Base-by-base conservation (phyloP, 192 early-diverging fungal genomes). In the Powellomyces hirtus region DNA sequence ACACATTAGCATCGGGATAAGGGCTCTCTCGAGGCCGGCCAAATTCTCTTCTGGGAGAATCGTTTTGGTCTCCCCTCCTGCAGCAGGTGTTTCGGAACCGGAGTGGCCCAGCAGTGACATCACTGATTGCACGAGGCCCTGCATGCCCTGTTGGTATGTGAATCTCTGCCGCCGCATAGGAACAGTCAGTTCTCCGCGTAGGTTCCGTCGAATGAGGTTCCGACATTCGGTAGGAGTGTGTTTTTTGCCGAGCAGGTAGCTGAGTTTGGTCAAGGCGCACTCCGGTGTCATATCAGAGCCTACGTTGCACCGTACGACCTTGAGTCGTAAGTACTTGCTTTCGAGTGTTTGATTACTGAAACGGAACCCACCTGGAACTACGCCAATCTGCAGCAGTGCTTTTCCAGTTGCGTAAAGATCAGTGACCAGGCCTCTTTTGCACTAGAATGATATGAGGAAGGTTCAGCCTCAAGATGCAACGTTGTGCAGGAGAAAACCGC, bases 261-360 rank as follows among this genome's bases (percentile, higher is more conserved):
- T 90, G 16, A 99, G 88, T 74, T 99, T 99, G 18, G 95, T 94
- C 6, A 99, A 72, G 0, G 97, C 97, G 58, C 95, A 99, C 75
- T 94, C 93, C 1, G 93, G 89, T 2, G 93, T 98, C 92, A 96
- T 95, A 72, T 98, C 95, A 20, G 86, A 82, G n/a, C 53, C 53
- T 56, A 30, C 2, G 40, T 18, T 8, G n/a, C 16, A 49, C n/a
- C 46, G 14, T 2, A 16, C 16, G 46, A 2, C 5, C 5, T 16
- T 49, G 46, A 49, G 16, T 2, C 46, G n/a, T n/a, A n/a, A n/a
- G n/a, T n/a, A n/a, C n/a, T n/a, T n/a, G n/a, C n/a, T n/a, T n/a
- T n/a, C n/a, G n/a, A n/a, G n/a, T n/a, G n/a, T n/a, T n/a, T n/a
- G n/a, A n/a, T n/a, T n/a, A 49, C 4, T 49, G 46, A 49, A 49